Conservation (phyloP, 495 filamentous ascomycete genomes). For the Chlorociboria aeruginascens region DNA sequence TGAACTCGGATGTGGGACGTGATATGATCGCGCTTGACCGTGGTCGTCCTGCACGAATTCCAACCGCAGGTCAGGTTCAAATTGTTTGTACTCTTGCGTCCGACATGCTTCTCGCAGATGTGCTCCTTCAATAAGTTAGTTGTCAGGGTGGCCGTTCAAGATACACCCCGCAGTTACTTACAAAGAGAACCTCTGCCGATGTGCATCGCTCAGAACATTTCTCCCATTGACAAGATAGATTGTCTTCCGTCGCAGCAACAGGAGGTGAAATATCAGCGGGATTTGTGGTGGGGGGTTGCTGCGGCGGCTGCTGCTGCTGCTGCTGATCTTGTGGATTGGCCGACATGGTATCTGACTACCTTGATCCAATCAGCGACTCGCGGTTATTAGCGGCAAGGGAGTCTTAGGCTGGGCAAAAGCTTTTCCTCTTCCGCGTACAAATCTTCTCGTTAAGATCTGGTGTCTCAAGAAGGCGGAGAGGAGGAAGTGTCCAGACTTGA, state of each 20-base stretch:
- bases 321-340: slow-evolving; percentile 10
- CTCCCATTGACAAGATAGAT: slow-evolving; percentile 75
- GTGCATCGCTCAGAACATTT: slow-evolving; percentile 72
- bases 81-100: slow-evolving; percentile 98
- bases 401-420: too few species aligned
- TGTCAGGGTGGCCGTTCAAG: slow-evolving; percentile 13
- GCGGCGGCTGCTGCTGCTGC: slow-evolving; percentile 5
- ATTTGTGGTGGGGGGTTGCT: background rate
- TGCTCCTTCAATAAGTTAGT: slow-evolving; percentile 58
- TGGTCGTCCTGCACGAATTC: slow-evolving; percentile 90
- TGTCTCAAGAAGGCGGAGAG: too few species aligned
- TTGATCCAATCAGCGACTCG: background rate
- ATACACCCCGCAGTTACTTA: slow-evolving; percentile 38
- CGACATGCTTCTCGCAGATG: slow-evolving; percentile 96
- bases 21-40: slow-evolving; percentile 98
- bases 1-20: slow-evolving; percentile 98
- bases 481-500: too few species aligned
- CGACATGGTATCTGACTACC: slow-evolving; percentile 5
- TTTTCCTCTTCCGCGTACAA: too few species aligned
- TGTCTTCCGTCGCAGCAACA: slow-evolving; percentile 35
- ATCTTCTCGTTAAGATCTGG: too few species aligned
- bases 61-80: slow-evolving; percentile 94
- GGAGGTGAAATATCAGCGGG: slow-evolving; percentile 2
- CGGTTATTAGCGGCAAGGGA: background rate
- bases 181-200: slow-evolving; percentile 78